Percentiles rank a stretch among this genome's conserved stretches.
Evolutionary conservation across 2,329 filamentous ascomycete species (phyloP).

Genomic region (Fusarium nygamai): DNA sequence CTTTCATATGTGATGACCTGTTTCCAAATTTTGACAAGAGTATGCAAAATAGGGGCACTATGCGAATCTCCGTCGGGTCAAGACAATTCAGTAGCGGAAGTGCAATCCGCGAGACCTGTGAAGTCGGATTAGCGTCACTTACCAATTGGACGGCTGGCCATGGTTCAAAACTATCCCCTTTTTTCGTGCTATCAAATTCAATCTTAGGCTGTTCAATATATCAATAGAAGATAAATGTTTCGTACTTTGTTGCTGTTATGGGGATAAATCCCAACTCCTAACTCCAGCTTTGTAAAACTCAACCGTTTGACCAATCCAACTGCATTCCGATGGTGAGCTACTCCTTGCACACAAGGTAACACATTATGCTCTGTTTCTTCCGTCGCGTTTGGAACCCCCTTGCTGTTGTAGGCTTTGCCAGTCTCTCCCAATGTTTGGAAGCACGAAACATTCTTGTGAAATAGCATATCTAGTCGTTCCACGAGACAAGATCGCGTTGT

Average conservation of each 20-base stretch:
- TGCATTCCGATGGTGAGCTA: background rate
- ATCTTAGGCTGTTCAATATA: background rate
- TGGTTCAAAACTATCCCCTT: background rate
- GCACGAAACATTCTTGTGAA: background rate
- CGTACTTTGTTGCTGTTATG: background rate
- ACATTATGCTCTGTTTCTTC: background rate
- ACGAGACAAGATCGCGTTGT: conserved; percentile 63
- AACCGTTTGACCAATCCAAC: background rate
- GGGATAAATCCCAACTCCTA: background rate
- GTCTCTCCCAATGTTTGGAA: background rate
- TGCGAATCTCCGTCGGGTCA: background rate
- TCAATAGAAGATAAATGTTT: background rate
- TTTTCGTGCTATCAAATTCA: background rate
- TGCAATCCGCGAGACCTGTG: background rate
- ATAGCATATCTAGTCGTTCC: conserved; percentile 47
- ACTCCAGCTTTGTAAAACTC: conserved; percentile 8
- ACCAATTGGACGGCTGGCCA: background rate
- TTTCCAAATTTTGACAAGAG: background rate
- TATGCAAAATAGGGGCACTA: background rate
- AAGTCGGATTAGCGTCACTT: no score
- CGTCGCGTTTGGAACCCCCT: background rate
- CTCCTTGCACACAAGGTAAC: background rate
- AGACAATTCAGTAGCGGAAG: background rate
- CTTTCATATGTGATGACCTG: background rate
- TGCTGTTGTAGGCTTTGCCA: background rate